Evolutionary conservation across 805 yeast genomes (phyloP), one percentile per base, ranked within the genome.

Genomic region (Pichia manshurica): DNA sequence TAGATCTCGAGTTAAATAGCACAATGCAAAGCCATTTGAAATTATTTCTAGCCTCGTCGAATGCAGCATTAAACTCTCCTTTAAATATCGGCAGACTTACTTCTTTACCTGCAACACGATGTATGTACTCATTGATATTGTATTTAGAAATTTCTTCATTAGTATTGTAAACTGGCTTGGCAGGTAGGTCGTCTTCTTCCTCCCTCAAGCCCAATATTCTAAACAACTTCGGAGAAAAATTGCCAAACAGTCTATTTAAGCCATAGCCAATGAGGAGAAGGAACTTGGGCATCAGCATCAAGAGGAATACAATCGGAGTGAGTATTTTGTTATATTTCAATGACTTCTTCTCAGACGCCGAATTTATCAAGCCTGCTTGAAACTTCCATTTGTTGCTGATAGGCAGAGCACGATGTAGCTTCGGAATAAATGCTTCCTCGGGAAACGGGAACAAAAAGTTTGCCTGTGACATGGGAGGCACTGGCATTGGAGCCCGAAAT

Each of bases 201-300:
- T 48, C 54, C 33, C 61, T 49, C 5, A 58, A 47, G 5, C 68
- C 69, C 13, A 64, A 33, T 17, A 61, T 28, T 43, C 57, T 56
- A 34, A 60, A 62, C 17, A 64, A 45, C 19, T 49, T 56, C 2
- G 76, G 75, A 43, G 70, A 65, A 2, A 67, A 28, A n/a, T 59
- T 56, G 3, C 65, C 64, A 15, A 72, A 45, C 1, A 71, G 3
- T 13, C 53, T 62, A n/a, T 63, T 61, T 4, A 73, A 46, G 1
- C 78, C 70, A 10, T 69, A 57, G 1, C 77, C 56, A 8, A 77
- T 45, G 4, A 44, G 21, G 3, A 48, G 20, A 9, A 78, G 42
- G 1, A 79, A 54, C 47, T 70, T 73, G 12, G 89, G 90, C 10
- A 84, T 62, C 6, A 82, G 51, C 59, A 82, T 61, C 2, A 84